A percentile compares a stretch with the other conserved stretches of the same genome.
phyloP scores from a whole-genome alignment of 345 rosid genomes.

The Eucalyptus curtisii region DNA sequence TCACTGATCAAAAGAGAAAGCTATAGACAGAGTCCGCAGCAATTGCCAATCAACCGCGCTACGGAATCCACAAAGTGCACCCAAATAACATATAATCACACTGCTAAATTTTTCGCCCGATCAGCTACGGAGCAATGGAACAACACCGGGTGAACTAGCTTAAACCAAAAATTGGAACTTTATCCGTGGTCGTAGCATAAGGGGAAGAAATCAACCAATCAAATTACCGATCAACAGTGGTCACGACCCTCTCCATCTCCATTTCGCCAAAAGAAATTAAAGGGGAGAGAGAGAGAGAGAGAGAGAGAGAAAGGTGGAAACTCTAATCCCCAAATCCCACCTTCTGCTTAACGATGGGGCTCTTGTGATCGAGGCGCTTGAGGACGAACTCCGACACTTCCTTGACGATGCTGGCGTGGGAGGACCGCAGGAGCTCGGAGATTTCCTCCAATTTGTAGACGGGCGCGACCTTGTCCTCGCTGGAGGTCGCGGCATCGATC shows the following conservation, averaged over 20 bases:
- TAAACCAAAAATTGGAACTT: background rate
- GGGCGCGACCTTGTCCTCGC: conserved; percentile 90
- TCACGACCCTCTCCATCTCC: background rate
- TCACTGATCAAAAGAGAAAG: background rate
- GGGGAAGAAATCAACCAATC: background rate
- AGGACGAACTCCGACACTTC: conserved; percentile 77
- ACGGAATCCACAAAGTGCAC: background rate
- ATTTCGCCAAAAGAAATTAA: background rate
- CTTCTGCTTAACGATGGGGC: conserved; percentile 95
- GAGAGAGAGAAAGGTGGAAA: background rate
- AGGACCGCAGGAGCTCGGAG: conserved; percentile 79
- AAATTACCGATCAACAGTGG: background rate
- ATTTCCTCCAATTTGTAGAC: conserved; percentile 94
- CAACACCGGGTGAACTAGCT: background rate
- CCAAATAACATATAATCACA: background rate
- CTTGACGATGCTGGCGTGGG: conserved; percentile 77
- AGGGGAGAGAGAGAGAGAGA: background rate
- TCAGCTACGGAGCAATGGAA: background rate
- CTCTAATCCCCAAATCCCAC: conserved; percentile 7
- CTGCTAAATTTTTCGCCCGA: background rate
- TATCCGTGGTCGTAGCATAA: background rate
- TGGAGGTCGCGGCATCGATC: conserved; percentile 83
- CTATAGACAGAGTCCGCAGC: background rate
- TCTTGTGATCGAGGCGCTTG: conserved; percentile 86
- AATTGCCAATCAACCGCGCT: background rate